Base-by-base conservation (phyloP, 2,329 filamentous ascomycete genomes). In the Colletotrichum euphorbiae region DNA sequence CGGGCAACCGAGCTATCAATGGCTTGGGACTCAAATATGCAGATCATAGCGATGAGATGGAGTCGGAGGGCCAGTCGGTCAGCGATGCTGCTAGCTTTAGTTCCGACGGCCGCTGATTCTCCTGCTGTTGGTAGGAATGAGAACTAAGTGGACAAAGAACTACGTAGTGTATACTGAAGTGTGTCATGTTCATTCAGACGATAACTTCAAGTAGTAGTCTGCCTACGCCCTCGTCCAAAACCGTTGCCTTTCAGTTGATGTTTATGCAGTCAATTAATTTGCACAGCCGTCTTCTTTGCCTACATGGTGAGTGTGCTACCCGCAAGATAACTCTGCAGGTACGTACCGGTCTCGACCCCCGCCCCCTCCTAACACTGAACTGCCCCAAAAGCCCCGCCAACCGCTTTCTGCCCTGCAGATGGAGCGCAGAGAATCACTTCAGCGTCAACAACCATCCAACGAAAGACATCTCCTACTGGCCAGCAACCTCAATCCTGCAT, bases 41-140 rank as follows among this genome's bases (percentile, higher is more conserved):
- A 36, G 75, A 73, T 38, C 78, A 78, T 5, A 77, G 77, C 24
- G 76, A 80, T 4, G 77, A 73, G 17, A 77, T 73, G 7, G 78
- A 78, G 62, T 80, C 78, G 36, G 80, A 81, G 51, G 69, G 71
- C 68, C 75, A 76, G 24, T 81, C 79, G 24, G 72, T 71, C 11
- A 82, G 80, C 65, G 80, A 81, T 31, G 72, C 72, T 13, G 77
- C 76, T 1, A 81, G 80, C 67, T 72, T 80, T 58, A 76, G 74
- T 6, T 81, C 80, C 4, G 68, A 56, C 28, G 57, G 67, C n/a
- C 68, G 61, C 15, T 70, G 51, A 62, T 11, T n/a, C 15, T 13
- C 19, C 21, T 11, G 42, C 12, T n/a, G 15, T 45, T 45, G 28
- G 28, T 28, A 28, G 28, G 6, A 28, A 28, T 6, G 7, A 28